Conservation (phyloP, 139 green algal genomes). For the Pleodorina starrii region DNA sequence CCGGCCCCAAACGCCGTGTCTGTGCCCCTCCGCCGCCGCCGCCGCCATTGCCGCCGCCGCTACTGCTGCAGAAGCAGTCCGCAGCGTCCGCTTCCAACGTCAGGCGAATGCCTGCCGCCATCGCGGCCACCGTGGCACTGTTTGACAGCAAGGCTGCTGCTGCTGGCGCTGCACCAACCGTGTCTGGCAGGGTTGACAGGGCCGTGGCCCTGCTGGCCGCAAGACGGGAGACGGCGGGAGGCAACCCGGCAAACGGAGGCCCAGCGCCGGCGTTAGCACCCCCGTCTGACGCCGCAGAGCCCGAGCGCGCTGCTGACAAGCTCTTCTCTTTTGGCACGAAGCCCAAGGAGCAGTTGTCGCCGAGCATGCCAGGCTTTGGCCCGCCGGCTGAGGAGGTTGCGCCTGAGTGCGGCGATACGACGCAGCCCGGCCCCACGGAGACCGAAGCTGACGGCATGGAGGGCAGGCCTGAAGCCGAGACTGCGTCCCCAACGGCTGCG, state of each 20-base stretch:
- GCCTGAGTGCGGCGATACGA: neutral
- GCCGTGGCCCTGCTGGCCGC: neutral
- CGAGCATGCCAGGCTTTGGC: slow-evolving; percentile 21
- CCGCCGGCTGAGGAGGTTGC: neutral
- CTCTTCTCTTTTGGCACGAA: slow-evolving; percentile 23
- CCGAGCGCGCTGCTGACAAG: neutral
- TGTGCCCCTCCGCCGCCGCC: too few species aligned
- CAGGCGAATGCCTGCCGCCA: neutral
- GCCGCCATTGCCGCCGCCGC: too few species aligned
- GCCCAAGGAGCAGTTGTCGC: slow-evolving; percentile 11
- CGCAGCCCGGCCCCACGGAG: neutral
- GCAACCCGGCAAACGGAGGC: too few species aligned
- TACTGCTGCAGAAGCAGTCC: too few species aligned
- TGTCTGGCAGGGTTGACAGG: neutral
- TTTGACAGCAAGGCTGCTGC: neutral
- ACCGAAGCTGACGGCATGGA: neutral
- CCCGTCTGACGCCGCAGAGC: neutral
- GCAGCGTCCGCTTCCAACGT: too few species aligned
- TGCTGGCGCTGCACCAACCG: neutral
- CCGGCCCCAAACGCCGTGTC: too few species aligned
- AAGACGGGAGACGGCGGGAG: too few species aligned
- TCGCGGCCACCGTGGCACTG: slow-evolving; percentile 5
- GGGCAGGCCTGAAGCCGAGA: neutral
- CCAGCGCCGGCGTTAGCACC: too few species aligned
- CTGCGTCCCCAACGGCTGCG: neutral